These are phyloP conservation scores for Hyparrhenia diplandra DNA, from an alignment of 176 grass and related monocot species.

Conservation along the genomic window DNA sequence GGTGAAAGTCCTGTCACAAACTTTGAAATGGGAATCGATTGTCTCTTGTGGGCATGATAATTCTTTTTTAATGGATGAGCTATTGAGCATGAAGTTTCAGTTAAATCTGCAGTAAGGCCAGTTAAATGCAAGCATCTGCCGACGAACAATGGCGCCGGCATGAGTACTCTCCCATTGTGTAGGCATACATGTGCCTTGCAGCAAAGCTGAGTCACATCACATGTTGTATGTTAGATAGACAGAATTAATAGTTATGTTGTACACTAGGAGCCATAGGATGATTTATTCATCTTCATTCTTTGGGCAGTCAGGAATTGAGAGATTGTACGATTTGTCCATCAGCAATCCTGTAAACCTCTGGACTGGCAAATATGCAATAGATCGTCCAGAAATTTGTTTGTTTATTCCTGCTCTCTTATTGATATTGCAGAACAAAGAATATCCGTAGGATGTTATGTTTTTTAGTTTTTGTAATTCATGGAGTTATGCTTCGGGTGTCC, in stretches of 20 bases:
- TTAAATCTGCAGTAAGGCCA: not conserved
- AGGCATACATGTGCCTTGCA: not conserved
- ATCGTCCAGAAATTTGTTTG: constrained; percentile 23
- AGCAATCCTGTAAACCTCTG: constrained; percentile 20
- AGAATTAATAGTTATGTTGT: constrained; percentile 25
- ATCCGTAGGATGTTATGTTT: not conserved
- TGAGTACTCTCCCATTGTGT: not conserved
- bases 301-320: not conserved
- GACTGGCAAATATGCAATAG: constrained; percentile 14
- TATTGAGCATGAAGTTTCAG: not conserved
- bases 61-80: not conserved
- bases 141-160: not conserved
- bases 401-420: not conserved
- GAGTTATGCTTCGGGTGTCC: too few relatives aligned
- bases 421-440: not conserved
- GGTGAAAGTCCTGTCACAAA: constrained; percentile 82
- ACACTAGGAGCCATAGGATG: constrained; percentile 26
- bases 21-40: constrained; percentile 79
- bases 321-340: not conserved
- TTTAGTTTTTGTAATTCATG: not conserved
- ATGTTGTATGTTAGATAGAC: constrained; percentile 43
- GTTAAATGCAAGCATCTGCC: not conserved
- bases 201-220: constrained; percentile 11
- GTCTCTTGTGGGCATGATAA: constrained; percentile 83
- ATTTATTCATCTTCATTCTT: constrained; percentile 32